Base-by-base conservation (phyloP, 1,139 yeast genomes). In the Candida pseudoviswanathii region DNA sequence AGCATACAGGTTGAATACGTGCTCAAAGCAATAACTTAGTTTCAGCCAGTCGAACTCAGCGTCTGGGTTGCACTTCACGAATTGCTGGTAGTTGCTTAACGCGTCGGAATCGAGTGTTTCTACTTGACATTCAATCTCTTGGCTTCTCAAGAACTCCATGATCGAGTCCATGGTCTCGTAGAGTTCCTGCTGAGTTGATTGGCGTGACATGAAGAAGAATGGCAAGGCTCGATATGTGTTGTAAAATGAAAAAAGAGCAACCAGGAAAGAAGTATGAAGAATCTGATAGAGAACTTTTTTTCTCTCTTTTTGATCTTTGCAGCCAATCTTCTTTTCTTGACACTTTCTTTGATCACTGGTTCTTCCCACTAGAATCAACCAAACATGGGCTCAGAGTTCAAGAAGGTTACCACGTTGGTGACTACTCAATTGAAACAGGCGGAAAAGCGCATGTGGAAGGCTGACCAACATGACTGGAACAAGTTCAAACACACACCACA, bases 401-500 rank as follows among this genome's bases (percentile, higher is more conserved):
- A 52, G 39, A 54, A 53, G 42, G 30, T 54, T 8, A 32, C 63
- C 7, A 45, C 43, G 22, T 36, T 56, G 25, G 54, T 62, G 1
- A 44, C 58, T 2, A 55, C 53, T 21, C 60, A 61, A 38, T 50
- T 61, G 37, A 60, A 60, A 39, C 44, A 54, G 4, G 59, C 57
- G 3, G 66, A 61, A 44, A 55, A 55, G 11, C 47, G 49, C 30
- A 22, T 57, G 5, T 11, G 49, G 5, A 53, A 53, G 10, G 54
- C 49, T 11, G 58, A 56, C 7, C 59, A 53, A 34, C 51, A 64
- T 22, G 67, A 67, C 39, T 70, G 74, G 75, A 53, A 58, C 26
- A 51, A 54, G 27, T 43, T 69, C 34, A 69, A 61, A 49, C 50
- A 67, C 25, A 47, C 71, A 1, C 73, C 78, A 2, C 75, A 70